phyloP scores from a whole-genome alignment of 768 basidiomycete species.

The Myochromella boudieri region DNA sequence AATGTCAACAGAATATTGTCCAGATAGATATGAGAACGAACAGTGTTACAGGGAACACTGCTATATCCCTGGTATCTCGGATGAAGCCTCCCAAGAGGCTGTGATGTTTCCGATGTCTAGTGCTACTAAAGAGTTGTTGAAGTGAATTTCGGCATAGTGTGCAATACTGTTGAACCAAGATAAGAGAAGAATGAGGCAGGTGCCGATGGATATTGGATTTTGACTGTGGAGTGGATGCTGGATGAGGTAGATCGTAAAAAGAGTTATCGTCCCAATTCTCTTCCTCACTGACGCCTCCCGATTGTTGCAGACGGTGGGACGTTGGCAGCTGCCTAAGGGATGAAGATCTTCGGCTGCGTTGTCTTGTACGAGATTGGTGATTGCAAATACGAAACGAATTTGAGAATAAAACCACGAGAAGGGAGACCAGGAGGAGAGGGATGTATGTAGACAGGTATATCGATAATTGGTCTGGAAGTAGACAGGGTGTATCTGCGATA shows the following conservation, averaged over 20 bases:
- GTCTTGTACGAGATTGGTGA: constrained; percentile 1
- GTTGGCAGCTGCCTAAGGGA: background rate
- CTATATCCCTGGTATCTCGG: constrained; percentile 41
- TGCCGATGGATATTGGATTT: constrained; percentile 1
- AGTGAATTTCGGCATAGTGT: constrained; percentile 1
- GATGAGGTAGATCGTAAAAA: constrained; percentile 16
- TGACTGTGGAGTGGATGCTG: constrained; percentile 11
- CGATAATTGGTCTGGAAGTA: constrained; percentile 80
- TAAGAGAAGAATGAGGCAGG: constrained; percentile 1
- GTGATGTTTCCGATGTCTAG: background rate
- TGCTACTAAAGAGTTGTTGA: background rate
- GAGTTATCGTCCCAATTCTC: background rate
- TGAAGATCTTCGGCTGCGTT: constrained; percentile 10
- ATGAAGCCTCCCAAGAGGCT: constrained; percentile 30
- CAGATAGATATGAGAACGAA: constrained; percentile 40
- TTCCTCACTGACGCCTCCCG: constrained; percentile 4
- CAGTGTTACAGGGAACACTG: constrained; percentile 39
- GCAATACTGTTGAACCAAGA: constrained; percentile 8
- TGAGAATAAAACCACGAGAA: constrained; percentile 42
- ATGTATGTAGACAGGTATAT: constrained; percentile 77
- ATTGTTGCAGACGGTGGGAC: background rate
- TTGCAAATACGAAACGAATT: constrained; percentile 19
- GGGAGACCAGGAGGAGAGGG: constrained; percentile 62
- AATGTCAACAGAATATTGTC: constrained; percentile 25
- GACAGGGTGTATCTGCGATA: constrained; percentile 63